These are phyloP conservation scores for Fusarium mexicanum DNA, from an alignment of 2,329 filamentous ascomycete species.

Conservation along the genomic window DNA sequence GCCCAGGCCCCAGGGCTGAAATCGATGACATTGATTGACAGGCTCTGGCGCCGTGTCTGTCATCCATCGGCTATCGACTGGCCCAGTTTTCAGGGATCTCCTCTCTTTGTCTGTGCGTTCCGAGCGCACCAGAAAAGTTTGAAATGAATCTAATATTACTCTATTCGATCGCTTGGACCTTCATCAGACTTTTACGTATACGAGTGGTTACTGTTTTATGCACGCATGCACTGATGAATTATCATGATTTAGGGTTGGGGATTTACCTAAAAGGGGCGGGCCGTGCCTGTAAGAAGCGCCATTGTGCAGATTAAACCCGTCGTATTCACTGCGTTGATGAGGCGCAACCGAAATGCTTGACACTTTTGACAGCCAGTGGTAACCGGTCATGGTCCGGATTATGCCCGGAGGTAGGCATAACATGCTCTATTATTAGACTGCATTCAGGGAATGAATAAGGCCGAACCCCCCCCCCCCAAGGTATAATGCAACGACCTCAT, in stretches of 20 bases:
- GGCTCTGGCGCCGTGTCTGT: background rate
- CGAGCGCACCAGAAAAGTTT: background rate
- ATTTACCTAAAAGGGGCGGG: background rate
- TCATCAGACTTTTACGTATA: background rate
- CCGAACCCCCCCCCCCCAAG: background rate
- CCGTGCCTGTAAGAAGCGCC: conserved; percentile 1
- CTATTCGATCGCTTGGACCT: background rate
- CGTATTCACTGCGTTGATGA: background rate
- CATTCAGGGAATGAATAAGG: background rate
- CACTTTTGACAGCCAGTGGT: background rate
- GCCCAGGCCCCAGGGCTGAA: conserved; percentile 9
- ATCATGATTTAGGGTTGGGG: conserved; percentile 4
- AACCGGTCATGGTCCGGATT: background rate
- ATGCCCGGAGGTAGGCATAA: background rate
- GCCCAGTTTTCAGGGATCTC: conserved; percentile 2
- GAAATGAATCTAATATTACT: background rate
- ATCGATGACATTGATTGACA: conserved; percentile 7
- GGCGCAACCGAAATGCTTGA: background rate
- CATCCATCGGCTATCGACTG: conserved; percentile 9
- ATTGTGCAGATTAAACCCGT: conserved; percentile 1
- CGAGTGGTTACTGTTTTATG: background rate
- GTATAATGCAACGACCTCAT: background rate
- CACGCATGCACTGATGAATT: background rate
- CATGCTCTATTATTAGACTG: conserved; percentile 1
- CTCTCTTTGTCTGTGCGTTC: background rate